Percentiles rank a stretch among this genome's conserved stretches.
Evolutionary conservation across 305 asterid species (phyloP).

Genomic region (Ajuga reptans): DNA sequence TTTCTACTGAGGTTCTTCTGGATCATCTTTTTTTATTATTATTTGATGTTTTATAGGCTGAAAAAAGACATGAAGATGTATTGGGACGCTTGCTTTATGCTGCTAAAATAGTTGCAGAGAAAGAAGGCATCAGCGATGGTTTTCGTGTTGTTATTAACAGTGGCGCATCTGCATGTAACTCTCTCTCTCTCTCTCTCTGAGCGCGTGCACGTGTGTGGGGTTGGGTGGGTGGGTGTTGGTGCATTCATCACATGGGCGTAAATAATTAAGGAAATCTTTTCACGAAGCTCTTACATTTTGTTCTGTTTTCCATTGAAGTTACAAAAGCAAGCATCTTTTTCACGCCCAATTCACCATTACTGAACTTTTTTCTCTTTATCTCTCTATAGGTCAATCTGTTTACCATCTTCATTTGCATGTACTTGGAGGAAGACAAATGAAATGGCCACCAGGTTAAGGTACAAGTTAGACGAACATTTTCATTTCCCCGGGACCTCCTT

Average conservation of each 20-base stretch:
- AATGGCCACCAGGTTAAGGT: slow-evolving; percentile 88
- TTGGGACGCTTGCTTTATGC: slow-evolving; percentile 83
- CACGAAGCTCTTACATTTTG: not conserved
- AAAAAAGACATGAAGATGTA: slow-evolving; percentile 62
- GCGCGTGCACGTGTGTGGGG: too few relatives aligned
- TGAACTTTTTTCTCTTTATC: not conserved
- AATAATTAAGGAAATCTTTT: not conserved
- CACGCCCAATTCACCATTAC: not conserved
- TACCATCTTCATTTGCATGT: slow-evolving; percentile 97
- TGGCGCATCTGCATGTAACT: slow-evolving; percentile 73
- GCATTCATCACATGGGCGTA: not conserved
- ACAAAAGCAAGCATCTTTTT: not conserved
- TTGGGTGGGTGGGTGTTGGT: not conserved
- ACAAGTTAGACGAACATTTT: not conserved
- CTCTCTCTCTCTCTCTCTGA: slow-evolving; percentile 14
- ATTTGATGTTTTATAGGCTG: slow-evolving; percentile 51
- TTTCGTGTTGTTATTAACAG: slow-evolving; percentile 86
- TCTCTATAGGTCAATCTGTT: slow-evolving; percentile 70
- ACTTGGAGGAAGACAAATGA: slow-evolving; percentile 94
- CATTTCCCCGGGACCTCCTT: not conserved
- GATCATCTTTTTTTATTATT: too few relatives aligned
- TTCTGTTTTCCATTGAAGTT: not conserved
- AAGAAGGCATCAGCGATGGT: slow-evolving; percentile 81
- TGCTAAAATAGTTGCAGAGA: slow-evolving; percentile 85
- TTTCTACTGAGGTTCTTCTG: not conserved